These are phyloP conservation scores for Boletus reticulatus DNA, from an alignment of 768 basidiomycete genomes.

Conservation along the genomic window DNA sequence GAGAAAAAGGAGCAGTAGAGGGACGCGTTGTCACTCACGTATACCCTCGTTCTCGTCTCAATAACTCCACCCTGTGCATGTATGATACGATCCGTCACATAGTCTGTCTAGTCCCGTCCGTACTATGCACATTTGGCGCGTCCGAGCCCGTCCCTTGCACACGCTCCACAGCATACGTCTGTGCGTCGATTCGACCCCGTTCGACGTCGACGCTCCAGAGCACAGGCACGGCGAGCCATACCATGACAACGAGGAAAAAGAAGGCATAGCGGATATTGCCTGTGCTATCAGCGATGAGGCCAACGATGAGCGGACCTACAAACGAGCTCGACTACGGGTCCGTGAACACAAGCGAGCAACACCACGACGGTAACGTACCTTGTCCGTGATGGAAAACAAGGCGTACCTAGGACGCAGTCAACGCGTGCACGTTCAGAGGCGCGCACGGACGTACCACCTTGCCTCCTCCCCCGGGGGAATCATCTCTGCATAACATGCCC, in stretches of 20 bases:
- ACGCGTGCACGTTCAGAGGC: background rate
- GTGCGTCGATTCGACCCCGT: constrained; percentile 55
- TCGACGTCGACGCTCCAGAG: constrained; percentile 70
- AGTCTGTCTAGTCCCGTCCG: background rate
- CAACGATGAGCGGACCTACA: constrained; percentile 86
- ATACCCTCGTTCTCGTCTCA: background rate
- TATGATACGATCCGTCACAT: background rate
- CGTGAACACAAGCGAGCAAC: background rate
- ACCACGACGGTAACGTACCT: constrained; percentile 40
- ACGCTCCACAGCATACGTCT: constrained; percentile 24
- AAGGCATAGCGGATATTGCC: constrained; percentile 93
- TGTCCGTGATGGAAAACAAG: constrained; percentile 88
- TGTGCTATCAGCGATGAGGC: constrained; percentile 81
- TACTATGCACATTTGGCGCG: background rate
- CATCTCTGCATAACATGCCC: constrained; percentile 84
- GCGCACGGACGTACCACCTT: constrained; percentile 56
- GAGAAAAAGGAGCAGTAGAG: constrained; percentile 28
- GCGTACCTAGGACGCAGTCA: constrained; percentile 45
- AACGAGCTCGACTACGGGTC: constrained; percentile 77
- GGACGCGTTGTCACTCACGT: too few relatives aligned
- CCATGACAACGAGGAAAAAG: constrained; percentile 81
- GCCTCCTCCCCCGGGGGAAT: constrained; percentile 89
- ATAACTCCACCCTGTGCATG: background rate
- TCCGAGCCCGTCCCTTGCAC: background rate
- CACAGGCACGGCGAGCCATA: constrained; percentile 78